Evolutionary conservation across 176 grass and related monocot genomes (phyloP), one percentile per base, ranked within the genome.

Genomic region (Musa itinerans): DNA sequence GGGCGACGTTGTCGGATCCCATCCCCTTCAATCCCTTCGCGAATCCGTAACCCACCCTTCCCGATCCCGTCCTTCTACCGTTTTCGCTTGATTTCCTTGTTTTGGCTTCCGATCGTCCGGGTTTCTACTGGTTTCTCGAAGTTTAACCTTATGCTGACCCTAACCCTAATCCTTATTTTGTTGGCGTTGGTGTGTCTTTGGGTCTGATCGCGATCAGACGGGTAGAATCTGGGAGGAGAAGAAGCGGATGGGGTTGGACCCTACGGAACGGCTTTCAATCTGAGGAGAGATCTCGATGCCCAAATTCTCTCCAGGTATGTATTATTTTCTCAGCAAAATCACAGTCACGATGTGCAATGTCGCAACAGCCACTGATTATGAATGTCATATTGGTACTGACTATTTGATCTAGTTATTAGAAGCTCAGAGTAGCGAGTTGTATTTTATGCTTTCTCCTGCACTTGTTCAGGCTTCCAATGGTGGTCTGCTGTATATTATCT

Each of bases 211-310:
- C 11, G 3, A 54, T 58, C 72, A 90, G 88, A 83, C 78, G 76
- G 9, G 29, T 69, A 85, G 74, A 83, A 78, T 86, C 55, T 92
- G 83, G 85, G 86, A 75, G 69, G 75, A 86, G 69, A 82, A 86
- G 84, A 86, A 82, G 65, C 70, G 69, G 74, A 78, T 69, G 54
- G 84, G 75, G 17, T 75, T 82, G 70, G 72, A 80, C 53, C 76
- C 63, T 82, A 86, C 20, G 84, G 84, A 79, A 82, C 84, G 7
- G 80, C 80, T 27, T 82, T 86, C 61, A 86, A 86, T 82, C 69
- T 86, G 24, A 82, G 79, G 68, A 86, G 48, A 48, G 84, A 86
- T 86, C 74, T 86, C 14, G 84, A 86, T 63, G 55, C 80, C 8
- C 80, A 86, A 73, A 86, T 86, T 27, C 84, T 86, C 29, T 25